Evolutionary conservation across 306 rosid species (phyloP).

Genomic region (Gastrolobium bilobum): DNA sequence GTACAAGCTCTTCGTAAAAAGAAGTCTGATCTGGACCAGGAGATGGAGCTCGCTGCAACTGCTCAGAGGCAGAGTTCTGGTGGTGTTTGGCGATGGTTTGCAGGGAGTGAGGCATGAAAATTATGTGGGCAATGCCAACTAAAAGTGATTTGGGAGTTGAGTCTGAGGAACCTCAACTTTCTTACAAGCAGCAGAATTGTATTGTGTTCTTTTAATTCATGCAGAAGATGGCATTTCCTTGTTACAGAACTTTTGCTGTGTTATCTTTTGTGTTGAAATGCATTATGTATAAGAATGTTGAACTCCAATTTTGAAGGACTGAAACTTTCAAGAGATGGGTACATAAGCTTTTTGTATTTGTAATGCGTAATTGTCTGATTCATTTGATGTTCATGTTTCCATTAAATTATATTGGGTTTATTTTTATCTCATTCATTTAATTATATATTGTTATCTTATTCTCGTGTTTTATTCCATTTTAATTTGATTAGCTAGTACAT

Average conservation of each 20-base stretch:
- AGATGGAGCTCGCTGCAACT: constrained; percentile 72
- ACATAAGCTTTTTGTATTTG: constrained; percentile 41
- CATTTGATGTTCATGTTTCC: constrained; percentile 29
- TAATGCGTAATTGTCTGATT: constrained; percentile 34
- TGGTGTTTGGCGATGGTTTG: constrained; percentile 91
- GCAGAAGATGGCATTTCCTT: constrained; percentile 42
- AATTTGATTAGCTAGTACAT: neutral
- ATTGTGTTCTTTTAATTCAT: constrained; percentile 34
- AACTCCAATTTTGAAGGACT: constrained; percentile 50
- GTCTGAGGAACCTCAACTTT: constrained; percentile 33
- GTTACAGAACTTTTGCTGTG: constrained; percentile 39
- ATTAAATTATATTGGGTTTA: constrained; percentile 41
- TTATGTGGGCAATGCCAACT: constrained; percentile 19
- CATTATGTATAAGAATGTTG: constrained; percentile 43
- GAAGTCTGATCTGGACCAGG: constrained; percentile 78
- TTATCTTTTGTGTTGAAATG: constrained; percentile 44
- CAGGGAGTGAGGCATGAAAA: constrained; percentile 51
- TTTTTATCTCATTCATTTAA: constrained; percentile 35
- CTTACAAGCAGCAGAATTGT: constrained; percentile 39
- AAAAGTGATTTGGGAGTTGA: constrained; percentile 42
- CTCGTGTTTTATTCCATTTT: constrained; percentile 5
- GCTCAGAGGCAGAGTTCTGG: constrained; percentile 86
- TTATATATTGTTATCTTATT: constrained; percentile 39
- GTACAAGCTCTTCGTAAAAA: constrained; percentile 82
- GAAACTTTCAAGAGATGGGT: constrained; percentile 45